Percentiles rank a stretch among this genome's conserved stretches.
Evolutionary conservation across 495 filamentous ascomycete species (phyloP).

Genomic region (Mytilinidion resinicola): DNA sequence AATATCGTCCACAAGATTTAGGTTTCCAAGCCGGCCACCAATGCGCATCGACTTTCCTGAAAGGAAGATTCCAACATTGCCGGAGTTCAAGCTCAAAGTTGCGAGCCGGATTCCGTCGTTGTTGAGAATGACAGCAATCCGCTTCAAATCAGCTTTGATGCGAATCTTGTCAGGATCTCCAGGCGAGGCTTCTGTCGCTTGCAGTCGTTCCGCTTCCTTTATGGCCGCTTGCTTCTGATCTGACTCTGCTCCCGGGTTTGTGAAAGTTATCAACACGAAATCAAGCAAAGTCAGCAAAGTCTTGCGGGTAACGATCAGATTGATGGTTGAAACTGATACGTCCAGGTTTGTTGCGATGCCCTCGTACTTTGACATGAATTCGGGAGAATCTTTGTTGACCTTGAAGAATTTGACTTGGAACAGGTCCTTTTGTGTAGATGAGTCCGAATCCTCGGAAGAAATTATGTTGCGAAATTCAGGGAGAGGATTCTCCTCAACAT

Average conservation of each 20-base stretch:
- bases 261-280: slow-evolving; percentile 92
- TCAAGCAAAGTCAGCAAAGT: slow-evolving; percentile 92
- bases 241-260: slow-evolving; percentile 52
- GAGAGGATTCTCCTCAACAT: slow-evolving; percentile 79
- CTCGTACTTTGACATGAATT: slow-evolving; percentile 85
- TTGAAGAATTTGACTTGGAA: slow-evolving; percentile 82
- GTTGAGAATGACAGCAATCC: slow-evolving; percentile 91
- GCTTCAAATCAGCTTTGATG: slow-evolving; percentile 88
- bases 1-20: slow-evolving; percentile 86
- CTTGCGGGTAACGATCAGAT: slow-evolving; percentile 85
- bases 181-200: slow-evolving; percentile 22
- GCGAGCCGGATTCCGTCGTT: slow-evolving; percentile 94
- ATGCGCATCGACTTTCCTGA: slow-evolving; percentile 79
- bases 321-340: slow-evolving; percentile 89
- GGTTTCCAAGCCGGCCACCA: slow-evolving; percentile 75
- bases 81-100: slow-evolving; percentile 84
- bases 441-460: slow-evolving; percentile 71
- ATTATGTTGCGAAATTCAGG: slow-evolving; percentile 96
- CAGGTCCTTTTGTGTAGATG: slow-evolving; percentile 70
- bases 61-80: slow-evolving; percentile 83
- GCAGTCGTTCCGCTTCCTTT: slow-evolving; percentile 19
- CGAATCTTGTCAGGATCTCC: slow-evolving; percentile 53
- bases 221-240: slow-evolving; percentile 36
- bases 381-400: slow-evolving; percentile 85
- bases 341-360: slow-evolving; percentile 90